Evolutionary conservation across 2,329 filamentous ascomycete species (phyloP), one percentile per base, ranked within the genome.

Genomic region (Alternaria gaisen): DNA sequence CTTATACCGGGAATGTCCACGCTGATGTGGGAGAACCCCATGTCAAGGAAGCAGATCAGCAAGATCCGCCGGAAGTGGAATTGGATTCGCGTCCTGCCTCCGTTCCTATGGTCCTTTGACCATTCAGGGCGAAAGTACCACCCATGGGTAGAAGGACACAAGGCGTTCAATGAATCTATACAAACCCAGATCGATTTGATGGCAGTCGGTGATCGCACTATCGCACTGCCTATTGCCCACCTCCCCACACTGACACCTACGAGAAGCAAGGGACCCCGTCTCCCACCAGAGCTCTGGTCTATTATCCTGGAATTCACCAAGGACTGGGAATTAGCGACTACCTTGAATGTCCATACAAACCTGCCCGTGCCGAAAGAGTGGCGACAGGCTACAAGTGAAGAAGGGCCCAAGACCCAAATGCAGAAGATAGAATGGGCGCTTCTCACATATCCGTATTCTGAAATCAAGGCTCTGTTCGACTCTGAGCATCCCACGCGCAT

Each of bases 301-400:
- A 90, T 94, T 58, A 91, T 98, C 48, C 88, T 97, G 43, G 91
- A 96, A 66, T 88, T 90, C 64, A 87, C 93, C 0, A 88, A 88
- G 43, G 94, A 98, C 77, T 98, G 94, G 94, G 94, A 97, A 79
- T 83, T 96, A 20, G 91, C 94, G 10, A 90, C 90, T 66, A 90
- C 91, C 0, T 83, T 97, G 6, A 89, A 91, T 58, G 87, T 97
- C 44, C 94, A 91, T 72, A 93, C 93, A 1, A 93, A 87, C 56
- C 82, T 97, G 6, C 85, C 88, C 1, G 87, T 90, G 62, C 93
- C 94, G 0, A 78, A 83, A 36, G 87, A 91, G 67, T 97, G 93
- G 93, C 84, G 86, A 64, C 81, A 81, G 54, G 87, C 90, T 30
- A 84, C 86, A 40, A 83, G 86, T 11, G 83, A 85, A 46, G 88